Evolutionary conservation across 331 rosid genomes (phyloP).

Genomic region (Malus hybrid): DNA sequence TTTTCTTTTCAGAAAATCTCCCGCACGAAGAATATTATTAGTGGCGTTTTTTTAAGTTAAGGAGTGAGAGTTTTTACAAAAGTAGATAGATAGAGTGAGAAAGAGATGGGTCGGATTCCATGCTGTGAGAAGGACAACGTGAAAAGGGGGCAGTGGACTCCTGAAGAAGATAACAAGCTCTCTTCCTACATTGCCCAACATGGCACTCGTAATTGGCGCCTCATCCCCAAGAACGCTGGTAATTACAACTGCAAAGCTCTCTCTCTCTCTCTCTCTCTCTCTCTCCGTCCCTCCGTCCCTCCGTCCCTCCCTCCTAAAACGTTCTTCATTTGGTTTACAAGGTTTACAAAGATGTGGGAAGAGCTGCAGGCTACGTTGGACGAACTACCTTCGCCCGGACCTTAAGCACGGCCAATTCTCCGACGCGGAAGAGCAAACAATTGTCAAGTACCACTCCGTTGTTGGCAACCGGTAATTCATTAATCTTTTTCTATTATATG

Average conservation of each 20-base stretch:
- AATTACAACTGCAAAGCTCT: neutral
- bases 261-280: neutral
- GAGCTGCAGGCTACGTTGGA: constrained; percentile 81
- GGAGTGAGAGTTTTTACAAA: neutral
- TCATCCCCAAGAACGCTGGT: constrained; percentile 79
- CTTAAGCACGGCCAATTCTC: constrained; percentile 85
- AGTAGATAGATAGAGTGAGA: neutral
- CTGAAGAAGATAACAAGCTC: constrained; percentile 86
- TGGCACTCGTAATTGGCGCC: constrained; percentile 87
- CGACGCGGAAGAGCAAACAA: constrained; percentile 66
- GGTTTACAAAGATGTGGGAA: constrained; percentile 83
- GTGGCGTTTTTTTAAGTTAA: neutral
- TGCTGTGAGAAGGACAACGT: constrained; percentile 76
- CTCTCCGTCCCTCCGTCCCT: too few relatives aligned
- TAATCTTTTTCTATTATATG: neutral
- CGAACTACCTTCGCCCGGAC: constrained; percentile 78
- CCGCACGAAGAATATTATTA: neutral
- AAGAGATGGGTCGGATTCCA: constrained; percentile 73
- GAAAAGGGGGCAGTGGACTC: constrained; percentile 80
- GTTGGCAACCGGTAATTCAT: constrained; percentile 64
- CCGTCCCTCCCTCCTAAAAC: neutral
- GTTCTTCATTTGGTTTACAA: neutral
- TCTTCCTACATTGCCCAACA: constrained; percentile 81
- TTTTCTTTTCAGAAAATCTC: neutral
- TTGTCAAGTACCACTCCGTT: constrained; percentile 77